Percentiles rank a stretch among this genome's conserved stretches.
These are phyloP conservation scores for Diversispora eburnea DNA, from an alignment of 192 early-diverging fungal species.

Conservation along the genomic window DNA sequence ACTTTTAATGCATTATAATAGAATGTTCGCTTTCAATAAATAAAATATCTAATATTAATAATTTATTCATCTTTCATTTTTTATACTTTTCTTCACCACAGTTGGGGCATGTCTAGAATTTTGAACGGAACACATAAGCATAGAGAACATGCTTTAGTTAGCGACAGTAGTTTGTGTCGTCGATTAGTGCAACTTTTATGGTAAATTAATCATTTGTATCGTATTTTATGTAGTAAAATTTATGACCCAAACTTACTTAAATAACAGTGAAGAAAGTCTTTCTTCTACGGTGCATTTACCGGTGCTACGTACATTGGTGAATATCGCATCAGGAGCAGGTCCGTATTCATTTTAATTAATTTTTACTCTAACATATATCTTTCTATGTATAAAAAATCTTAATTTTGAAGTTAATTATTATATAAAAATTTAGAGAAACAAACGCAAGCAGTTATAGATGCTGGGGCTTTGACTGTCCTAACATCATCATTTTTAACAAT, in stretches of 20 bases:
- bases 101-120: slow-evolving; percentile 21
- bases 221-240: not conserved
- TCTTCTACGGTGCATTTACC: slow-evolving; percentile 5
- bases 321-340: slow-evolving; percentile 22
- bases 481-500: slow-evolving; percentile 12
- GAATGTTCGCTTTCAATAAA: not conserved
- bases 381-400: not conserved
- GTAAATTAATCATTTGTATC: not conserved
- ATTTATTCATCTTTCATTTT: not conserved
- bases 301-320: slow-evolving; percentile 13
- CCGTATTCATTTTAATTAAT: not conserved
- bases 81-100: not conserved
- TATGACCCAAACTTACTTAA: not conserved
- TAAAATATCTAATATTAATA: not conserved
- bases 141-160: slow-evolving; percentile 23
- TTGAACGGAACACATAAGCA: slow-evolving; percentile 19
- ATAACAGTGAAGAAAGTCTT: slow-evolving; percentile 2
- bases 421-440: slow-evolving; percentile 9
- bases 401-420: not conserved
- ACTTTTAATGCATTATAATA: not conserved
- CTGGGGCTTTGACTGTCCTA: slow-evolving; percentile 15
- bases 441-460: slow-evolving; percentile 17
- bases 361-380: not conserved
- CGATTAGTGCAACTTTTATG: slow-evolving; percentile 12
- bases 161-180: slow-evolving; percentile 13